A percentile compares a stretch with the other conserved stretches of the same genome.
These are phyloP conservation scores for Hemileccinum impolitum DNA, from an alignment of 768 basidiomycete genomes.

Conservation along the genomic window DNA sequence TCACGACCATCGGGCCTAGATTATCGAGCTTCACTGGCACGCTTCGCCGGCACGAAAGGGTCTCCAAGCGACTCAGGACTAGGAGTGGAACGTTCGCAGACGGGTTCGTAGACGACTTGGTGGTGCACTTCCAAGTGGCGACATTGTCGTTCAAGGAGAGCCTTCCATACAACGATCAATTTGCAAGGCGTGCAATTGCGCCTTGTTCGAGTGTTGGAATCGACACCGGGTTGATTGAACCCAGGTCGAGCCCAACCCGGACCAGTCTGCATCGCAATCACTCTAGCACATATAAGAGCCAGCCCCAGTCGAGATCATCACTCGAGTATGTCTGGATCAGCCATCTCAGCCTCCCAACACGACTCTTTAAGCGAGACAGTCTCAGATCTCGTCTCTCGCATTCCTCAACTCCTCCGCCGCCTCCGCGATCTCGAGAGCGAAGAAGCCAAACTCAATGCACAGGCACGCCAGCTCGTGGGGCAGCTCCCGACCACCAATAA, in stretches of 20 bases:
- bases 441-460: constrained; percentile 18
- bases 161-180: too few relatives aligned
- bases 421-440: constrained; percentile 22
- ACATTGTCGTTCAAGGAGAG: too few relatives aligned
- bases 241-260: neutral
- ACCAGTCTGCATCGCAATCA: constrained; percentile 16
- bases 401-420: constrained; percentile 18
- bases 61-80: constrained; percentile 7
- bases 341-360: neutral
- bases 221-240: too few relatives aligned
- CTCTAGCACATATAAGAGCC: constrained; percentile 10
- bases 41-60: constrained; percentile 5
- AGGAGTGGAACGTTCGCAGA: constrained; percentile 8
- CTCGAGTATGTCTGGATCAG: constrained; percentile 5
- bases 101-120: constrained; percentile 2
- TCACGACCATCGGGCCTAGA: constrained; percentile 67
- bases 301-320: neutral
- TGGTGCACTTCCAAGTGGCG: too few relatives aligned
- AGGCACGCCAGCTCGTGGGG: constrained; percentile 10
- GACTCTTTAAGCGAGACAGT: constrained; percentile 10
- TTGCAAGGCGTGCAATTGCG: too few relatives aligned
- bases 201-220: too few relatives aligned
- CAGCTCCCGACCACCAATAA: constrained; percentile 1
- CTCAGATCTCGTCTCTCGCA: constrained; percentile 10
- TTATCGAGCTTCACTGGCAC: constrained; percentile 49